Conservation (phyloP, 441 rosid species). For the Pelargonium myrrhifolium region DNA sequence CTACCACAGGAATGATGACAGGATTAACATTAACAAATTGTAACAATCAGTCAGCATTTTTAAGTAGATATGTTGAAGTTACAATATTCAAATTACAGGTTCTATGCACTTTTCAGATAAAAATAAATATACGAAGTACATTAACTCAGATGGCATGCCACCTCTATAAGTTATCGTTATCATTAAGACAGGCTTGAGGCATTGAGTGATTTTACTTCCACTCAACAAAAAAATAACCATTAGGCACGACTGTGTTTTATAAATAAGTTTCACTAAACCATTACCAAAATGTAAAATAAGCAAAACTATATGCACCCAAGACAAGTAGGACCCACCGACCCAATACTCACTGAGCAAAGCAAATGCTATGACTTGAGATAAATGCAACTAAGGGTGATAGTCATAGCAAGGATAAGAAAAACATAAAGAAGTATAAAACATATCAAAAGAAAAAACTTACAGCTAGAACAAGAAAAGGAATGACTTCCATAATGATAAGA, state of each 20-base stretch:
- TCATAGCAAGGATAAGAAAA: slow-evolving; percentile 4
- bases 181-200: neutral
- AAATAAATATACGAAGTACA: neutral
- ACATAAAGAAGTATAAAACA: slow-evolving; percentile 8
- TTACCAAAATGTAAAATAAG: neutral
- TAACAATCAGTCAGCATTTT: neutral
- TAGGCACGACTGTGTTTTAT: neutral
- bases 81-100: neutral
- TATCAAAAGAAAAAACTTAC: slow-evolving; percentile 46
- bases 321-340: neutral
- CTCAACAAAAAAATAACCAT: neutral
- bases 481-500: slow-evolving; percentile 94
- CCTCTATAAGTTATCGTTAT: neutral
- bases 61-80: no score
- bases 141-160: neutral
- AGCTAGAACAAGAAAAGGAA: slow-evolving; percentile 94
- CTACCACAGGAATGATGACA: slow-evolving; percentile 12
- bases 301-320: neutral
- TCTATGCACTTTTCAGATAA: neutral
- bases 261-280: neutral
- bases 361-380: neutral
- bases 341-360: neutral
- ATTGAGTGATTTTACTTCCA: neutral
- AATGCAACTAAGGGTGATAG: neutral
- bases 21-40: neutral